These are phyloP conservation scores for Saturnispora zaruensis DNA, from an alignment of 805 yeast genomes.

Conservation along the genomic window DNA sequence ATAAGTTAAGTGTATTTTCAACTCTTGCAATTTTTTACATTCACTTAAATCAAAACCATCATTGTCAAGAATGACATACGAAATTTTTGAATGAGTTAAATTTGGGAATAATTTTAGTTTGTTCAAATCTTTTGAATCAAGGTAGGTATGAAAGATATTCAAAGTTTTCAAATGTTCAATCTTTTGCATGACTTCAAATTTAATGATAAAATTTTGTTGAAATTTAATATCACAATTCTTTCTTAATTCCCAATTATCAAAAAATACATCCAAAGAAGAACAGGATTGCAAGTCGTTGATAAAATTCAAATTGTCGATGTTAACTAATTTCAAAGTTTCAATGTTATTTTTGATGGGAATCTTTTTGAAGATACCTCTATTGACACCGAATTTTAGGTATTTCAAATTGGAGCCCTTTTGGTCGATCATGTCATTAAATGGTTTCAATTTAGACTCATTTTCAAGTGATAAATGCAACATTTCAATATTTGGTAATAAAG, in stretches of 20 bases:
- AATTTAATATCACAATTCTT: constrained; percentile 22
- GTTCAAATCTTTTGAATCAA: constrained; percentile 22
- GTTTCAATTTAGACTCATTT: constrained; percentile 23
- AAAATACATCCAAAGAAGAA: constrained; percentile 24
- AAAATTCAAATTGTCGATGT: constrained; percentile 24
- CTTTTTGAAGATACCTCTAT: constrained; percentile 23
- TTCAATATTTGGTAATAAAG: constrained; percentile 21
- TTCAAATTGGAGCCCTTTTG: constrained; percentile 16
- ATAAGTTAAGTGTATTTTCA: constrained; percentile 26
- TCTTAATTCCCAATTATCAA: constrained; percentile 27
- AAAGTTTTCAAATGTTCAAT: constrained; percentile 19
- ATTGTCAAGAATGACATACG: constrained; percentile 23
- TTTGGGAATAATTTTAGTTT: constrained; percentile 24
- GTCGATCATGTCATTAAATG: constrained; percentile 25
- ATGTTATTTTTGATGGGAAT: constrained; percentile 21
- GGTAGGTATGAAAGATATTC: constrained; percentile 26
- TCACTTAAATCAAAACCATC: constrained; percentile 25
- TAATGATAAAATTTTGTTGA: constrained; percentile 19
- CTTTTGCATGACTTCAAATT: constrained; percentile 16
- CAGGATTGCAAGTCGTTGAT: constrained; percentile 19
- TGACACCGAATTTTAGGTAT: constrained; percentile 27
- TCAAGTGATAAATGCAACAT: constrained; percentile 24
- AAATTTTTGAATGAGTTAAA: constrained; percentile 24
- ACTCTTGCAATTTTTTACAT: constrained; percentile 22
- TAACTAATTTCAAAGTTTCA: constrained; percentile 23